phyloP scores from a whole-genome alignment of 2,329 filamentous ascomycete species.

The Ciborinia camelliae region DNA sequence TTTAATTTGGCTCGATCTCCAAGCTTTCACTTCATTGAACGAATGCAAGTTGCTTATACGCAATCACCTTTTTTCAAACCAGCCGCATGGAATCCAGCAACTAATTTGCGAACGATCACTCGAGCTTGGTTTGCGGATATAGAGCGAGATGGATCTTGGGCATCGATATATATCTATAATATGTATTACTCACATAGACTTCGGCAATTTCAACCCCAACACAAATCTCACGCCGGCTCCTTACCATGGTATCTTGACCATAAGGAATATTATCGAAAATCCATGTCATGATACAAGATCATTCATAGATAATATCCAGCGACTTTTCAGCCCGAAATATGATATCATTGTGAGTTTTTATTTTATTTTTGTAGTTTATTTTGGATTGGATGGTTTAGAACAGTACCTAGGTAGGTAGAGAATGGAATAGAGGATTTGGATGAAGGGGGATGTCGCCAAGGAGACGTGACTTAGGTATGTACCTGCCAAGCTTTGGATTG shows the following conservation, averaged over 20 bases:
- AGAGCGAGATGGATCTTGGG: constrained; percentile 26
- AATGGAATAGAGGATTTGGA: not conserved
- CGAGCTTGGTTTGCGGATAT: constrained; percentile 33
- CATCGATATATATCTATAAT: constrained; percentile 35
- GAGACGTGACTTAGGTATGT: not conserved
- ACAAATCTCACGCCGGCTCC: not conserved
- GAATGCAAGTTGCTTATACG: constrained; percentile 34
- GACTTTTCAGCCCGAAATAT: constrained; percentile 18
- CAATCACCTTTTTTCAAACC: constrained; percentile 34
- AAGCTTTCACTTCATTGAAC: constrained; percentile 33
- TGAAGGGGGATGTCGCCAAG: not conserved
- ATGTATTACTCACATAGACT: constrained; percentile 5
- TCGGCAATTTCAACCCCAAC: not conserved
- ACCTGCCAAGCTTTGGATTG: not conserved
- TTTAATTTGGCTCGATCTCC: not conserved
- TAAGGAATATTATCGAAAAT: constrained; percentile 29
- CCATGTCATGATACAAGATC: constrained; percentile 33
- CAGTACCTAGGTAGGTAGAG: no score
- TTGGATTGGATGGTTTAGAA: not conserved
- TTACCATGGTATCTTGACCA: constrained; percentile 24
- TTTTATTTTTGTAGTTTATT: not conserved
- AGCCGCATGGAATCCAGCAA: constrained; percentile 32
- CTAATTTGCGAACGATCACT: constrained; percentile 29
- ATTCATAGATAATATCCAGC: constrained; percentile 24
- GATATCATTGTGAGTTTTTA: constrained; percentile 8